Evolutionary conservation across 306 rosid species (phyloP).

Genomic region (Argentina anserina): DNA sequence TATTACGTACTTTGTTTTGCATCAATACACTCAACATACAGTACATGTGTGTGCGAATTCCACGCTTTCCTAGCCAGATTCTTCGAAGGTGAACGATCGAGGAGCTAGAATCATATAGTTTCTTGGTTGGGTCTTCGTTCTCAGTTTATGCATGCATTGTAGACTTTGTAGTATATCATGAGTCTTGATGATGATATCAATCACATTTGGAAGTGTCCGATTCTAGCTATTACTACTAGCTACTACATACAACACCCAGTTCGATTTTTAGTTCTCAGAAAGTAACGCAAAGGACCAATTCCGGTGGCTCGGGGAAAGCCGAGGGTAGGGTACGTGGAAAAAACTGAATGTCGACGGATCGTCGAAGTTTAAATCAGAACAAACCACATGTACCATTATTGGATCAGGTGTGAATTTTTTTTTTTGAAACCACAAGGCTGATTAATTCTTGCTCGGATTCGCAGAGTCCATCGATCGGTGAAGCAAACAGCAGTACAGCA

Average conservation of each 20-base stretch:
- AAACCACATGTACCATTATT: slow-evolving; percentile 59
- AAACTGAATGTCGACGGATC: slow-evolving; percentile 77
- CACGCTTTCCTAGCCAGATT: not conserved
- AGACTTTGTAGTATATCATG: not conserved
- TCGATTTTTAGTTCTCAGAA: slow-evolving; percentile 17
- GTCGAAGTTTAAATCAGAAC: slow-evolving; percentile 36
- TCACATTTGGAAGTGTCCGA: slow-evolving; percentile 37
- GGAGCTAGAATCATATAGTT: no score
- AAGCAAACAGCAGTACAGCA: slow-evolving; percentile 62
- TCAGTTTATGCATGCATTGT: not conserved
- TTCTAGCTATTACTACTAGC: not conserved
- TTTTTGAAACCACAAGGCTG: slow-evolving; percentile 64
- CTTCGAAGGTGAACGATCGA: no score
- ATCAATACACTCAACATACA: not conserved
- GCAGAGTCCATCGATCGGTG: slow-evolving; percentile 65
- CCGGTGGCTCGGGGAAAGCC: slow-evolving; percentile 73
- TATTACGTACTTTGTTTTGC: not conserved
- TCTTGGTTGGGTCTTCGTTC: not conserved
- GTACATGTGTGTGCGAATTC: not conserved
- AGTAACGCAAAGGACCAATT: slow-evolving; percentile 43
- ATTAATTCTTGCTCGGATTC: slow-evolving; percentile 56
- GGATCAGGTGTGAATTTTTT: slow-evolving; percentile 73
- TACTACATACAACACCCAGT: slow-evolving; percentile 31
- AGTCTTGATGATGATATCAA: slow-evolving; percentile 28
- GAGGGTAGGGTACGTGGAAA: slow-evolving; percentile 56